Conservation (phyloP, 148 eudicot genomes). For the Rhododendron henanense region DNA sequence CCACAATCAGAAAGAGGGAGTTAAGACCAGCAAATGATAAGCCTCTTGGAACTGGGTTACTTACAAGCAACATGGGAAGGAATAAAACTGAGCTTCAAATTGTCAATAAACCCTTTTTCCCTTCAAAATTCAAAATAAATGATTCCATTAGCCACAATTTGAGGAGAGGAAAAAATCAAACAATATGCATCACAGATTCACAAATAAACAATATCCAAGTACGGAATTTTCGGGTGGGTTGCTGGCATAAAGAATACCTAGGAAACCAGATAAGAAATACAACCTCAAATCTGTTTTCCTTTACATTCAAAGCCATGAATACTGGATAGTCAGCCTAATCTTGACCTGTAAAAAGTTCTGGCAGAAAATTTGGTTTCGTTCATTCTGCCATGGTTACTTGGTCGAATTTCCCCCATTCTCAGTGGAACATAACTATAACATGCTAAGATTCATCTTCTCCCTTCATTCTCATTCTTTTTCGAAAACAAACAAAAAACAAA, state of each 20-base stretch:
- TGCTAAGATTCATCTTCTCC: not conserved
- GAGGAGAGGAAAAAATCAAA: not conserved
- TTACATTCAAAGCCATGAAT: not conserved
- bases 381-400: not conserved
- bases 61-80: slow-evolving; percentile 60
- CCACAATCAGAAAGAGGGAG: not conserved
- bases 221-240: not conserved
- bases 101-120: slow-evolving; percentile 44
- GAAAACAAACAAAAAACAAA: not conserved
- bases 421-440: not conserved
- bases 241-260: not conserved
- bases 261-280: not conserved
- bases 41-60: slow-evolving; percentile 25
- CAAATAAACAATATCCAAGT: not conserved
- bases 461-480: not conserved
- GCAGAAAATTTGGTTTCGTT: not conserved
- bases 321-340: not conserved
- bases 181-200: not conserved
- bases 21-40: not conserved
- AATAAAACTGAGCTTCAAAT: slow-evolving; percentile 31
- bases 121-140: slow-evolving; percentile 31
- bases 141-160: slow-evolving; percentile 1
- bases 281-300: not conserved
- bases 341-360: not conserved
- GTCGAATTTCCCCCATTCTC: not conserved